phyloP scores from a whole-genome alignment of 78 protist genomes.

The Dictyostelium firmibasis region DNA sequence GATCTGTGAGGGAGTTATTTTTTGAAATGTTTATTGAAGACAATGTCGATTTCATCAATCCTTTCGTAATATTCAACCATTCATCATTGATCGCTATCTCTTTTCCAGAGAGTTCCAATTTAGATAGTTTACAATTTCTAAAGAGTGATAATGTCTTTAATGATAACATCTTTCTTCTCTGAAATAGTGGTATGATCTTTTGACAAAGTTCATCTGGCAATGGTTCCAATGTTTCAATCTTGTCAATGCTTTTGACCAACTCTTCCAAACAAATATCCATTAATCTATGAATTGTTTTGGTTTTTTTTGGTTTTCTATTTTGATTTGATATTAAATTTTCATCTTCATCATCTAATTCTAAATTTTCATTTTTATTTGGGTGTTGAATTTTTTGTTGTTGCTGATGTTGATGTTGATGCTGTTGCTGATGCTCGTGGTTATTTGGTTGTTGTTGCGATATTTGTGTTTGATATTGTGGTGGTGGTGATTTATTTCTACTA shows the following conservation, averaged over 20 bases:
- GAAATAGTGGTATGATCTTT: slow-evolving; percentile 32
- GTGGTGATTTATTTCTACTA: background rate
- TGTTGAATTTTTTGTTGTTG: slow-evolving; percentile 17
- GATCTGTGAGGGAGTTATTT: slow-evolving; percentile 27
- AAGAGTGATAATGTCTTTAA: slow-evolving; percentile 31
- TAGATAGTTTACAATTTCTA: slow-evolving; percentile 25
- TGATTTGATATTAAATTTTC: background rate
- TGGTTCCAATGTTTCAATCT: slow-evolving; percentile 35
- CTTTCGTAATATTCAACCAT: slow-evolving; percentile 47
- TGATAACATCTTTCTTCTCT: slow-evolving; percentile 16
- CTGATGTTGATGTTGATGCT: background rate
- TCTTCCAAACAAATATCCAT: slow-evolving; percentile 43
- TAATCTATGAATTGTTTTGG: slow-evolving; percentile 32
- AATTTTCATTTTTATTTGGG: background rate
- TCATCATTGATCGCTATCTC: slow-evolving; percentile 39
- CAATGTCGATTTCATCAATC: slow-evolving; percentile 42
- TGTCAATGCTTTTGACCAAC: slow-evolving; percentile 37
- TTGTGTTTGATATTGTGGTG: background rate
- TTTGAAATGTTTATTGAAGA: background rate
- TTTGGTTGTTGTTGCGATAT: background rate
- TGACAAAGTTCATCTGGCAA: slow-evolving; percentile 62
- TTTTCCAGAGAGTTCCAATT: slow-evolving; percentile 37
- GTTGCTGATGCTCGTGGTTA: background rate
- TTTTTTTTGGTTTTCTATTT: background rate
- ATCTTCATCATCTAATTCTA: background rate